Base-by-base conservation (phyloP, 2,329 filamentous ascomycete genomes). In the Epichloe festucae region DNA sequence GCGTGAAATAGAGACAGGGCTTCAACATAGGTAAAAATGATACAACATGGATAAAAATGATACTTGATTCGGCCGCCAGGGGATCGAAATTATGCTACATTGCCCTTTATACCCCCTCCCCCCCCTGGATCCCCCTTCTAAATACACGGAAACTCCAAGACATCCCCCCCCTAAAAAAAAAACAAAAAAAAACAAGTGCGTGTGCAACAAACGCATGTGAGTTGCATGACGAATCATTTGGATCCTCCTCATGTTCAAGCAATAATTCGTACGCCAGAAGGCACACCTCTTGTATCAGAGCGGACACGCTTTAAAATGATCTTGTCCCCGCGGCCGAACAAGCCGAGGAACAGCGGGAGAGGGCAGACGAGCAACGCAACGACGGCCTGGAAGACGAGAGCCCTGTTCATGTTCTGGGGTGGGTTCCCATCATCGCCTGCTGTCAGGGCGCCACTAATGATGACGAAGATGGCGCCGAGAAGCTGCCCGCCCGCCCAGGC, bases 401-500 rank as follows among this genome's bases (percentile, higher is more conserved):
- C 81, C 21, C 76, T 73, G 59, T 76, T 78, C 86, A 96, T 90
- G 62, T 89, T 85, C 17, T 69, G 66, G 0, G 84, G 84, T 14
- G 85, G 87, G 38, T 68, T 60, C 1, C 71, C 80, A 15, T 69
- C 64, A 10, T 64, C 60, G 0, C 72, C 73, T 0, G 70, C 79
- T 57, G 80, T 79, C 55, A 97, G 73, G 17, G 84, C 87, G 64
- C 89, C 84, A 70, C 87, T 86, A 52, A 91, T 69, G 34, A 98
- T 70, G 60, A 96, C 86, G 62, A 96, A 95, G 31, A 90, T 69
- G 2, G 81, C 90, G 12, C 93, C 93, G 1, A 94, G 69, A 7
- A 96, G 68, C 71, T 97, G 91, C 0, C 93, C 91, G 5, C 85
- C 85, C 1, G 80, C 78, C 93, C 93, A 97, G 61, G 85, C 87